These are phyloP conservation scores for Phytophthora ramorum DNA, from an alignment of 352 stramenopile species.

Conservation along the genomic window DNA sequence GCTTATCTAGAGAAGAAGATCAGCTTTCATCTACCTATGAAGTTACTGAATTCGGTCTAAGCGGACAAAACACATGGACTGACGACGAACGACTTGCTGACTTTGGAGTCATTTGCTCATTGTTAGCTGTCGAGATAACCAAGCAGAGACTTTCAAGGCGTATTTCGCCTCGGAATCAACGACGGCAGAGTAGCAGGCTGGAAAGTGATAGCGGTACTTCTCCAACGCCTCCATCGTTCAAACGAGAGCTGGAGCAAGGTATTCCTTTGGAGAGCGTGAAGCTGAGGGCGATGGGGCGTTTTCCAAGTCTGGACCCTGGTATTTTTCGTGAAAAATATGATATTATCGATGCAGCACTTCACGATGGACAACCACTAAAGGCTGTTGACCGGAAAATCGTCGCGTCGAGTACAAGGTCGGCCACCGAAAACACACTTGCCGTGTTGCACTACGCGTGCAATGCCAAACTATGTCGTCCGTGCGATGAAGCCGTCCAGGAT, in stretches of 20 bases:
- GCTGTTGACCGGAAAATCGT: slow-evolving; percentile 12
- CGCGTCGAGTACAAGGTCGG: neutral
- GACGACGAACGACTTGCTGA: slow-evolving; percentile 45
- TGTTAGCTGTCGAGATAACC: slow-evolving; percentile 46
- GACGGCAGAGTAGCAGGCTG: slow-evolving; percentile 22
- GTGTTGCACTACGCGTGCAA: slow-evolving; percentile 56
- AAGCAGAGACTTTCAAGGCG: slow-evolving; percentile 18
- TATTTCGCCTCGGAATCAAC: slow-evolving; percentile 17
- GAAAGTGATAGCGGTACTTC: slow-evolving; percentile 20
- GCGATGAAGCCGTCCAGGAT: slow-evolving; percentile 49
- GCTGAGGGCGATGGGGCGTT: slow-evolving; percentile 54
- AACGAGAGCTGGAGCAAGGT: slow-evolving; percentile 56
- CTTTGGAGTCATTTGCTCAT: slow-evolving; percentile 48
- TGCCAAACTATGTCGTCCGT: slow-evolving; percentile 60
- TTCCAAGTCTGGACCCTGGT: slow-evolving; percentile 53
- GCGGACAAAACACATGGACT: slow-evolving; percentile 12
- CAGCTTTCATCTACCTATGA: slow-evolving; percentile 32
- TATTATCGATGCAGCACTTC: slow-evolving; percentile 43
- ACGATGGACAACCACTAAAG: slow-evolving; percentile 31
- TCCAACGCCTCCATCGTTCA: slow-evolving; percentile 33
- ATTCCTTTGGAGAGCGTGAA: slow-evolving; percentile 67
- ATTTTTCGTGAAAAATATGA: slow-evolving; percentile 50
- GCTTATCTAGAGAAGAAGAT: slow-evolving; percentile 26
- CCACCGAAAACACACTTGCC: slow-evolving; percentile 41
- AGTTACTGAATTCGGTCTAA: slow-evolving; percentile 14